Conservation (phyloP, 768 basidiomycete species). For the Mycena rosella region DNA sequence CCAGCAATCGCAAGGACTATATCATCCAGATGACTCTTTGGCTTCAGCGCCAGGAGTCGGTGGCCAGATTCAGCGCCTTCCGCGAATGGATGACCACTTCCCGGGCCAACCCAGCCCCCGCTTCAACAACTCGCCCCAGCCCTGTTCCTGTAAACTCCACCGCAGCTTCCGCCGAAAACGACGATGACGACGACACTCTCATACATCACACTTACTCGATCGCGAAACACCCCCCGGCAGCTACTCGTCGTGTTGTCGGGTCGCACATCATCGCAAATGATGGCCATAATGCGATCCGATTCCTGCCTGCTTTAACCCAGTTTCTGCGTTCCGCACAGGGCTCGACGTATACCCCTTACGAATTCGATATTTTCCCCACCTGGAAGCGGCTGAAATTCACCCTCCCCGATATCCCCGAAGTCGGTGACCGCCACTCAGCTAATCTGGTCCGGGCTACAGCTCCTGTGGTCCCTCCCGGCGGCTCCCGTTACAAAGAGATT, state of each 20-base stretch:
- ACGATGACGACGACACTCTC: neutral
- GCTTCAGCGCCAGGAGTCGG: constrained; percentile 48
- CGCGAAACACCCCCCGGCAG: constrained; percentile 1
- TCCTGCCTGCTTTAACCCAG: neutral
- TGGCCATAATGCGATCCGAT: neutral
- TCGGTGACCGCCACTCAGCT: neutral
- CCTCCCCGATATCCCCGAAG: neutral
- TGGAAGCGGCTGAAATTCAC: constrained; percentile 1
- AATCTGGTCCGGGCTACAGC: constrained; percentile 4
- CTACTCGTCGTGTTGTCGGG: neutral
- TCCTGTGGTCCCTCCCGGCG: neutral
- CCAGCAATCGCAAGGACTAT: constrained; percentile 42
- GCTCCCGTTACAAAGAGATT: neutral
- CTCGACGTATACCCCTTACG: neutral
- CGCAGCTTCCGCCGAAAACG: neutral
- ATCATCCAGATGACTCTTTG: constrained; percentile 51
- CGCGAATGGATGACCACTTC: constrained; percentile 2
- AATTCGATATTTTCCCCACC: neutral
- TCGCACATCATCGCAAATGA: neutral
- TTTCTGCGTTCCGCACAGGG: neutral
- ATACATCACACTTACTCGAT: neutral
- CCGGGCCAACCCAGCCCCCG: no score
- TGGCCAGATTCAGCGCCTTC: neutral
- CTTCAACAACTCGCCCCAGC: no score
- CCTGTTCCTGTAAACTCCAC: no score